phyloP scores from a whole-genome alignment of 2,329 filamentous ascomycete species.

The Nectriaceae sp. region DNA sequence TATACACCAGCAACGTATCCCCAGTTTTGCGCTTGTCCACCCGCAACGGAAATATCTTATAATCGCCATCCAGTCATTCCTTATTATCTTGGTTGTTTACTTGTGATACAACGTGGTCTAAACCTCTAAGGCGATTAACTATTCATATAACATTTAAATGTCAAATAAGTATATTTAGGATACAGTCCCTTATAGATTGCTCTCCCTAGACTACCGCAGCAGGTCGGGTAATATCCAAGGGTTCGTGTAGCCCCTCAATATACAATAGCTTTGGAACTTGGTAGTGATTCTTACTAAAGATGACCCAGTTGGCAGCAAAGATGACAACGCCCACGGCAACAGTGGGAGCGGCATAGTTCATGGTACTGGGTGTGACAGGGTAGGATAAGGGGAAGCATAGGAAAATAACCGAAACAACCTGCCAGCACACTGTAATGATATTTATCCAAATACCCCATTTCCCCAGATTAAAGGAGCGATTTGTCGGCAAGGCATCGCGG shows the following conservation, averaged over 20 bases:
- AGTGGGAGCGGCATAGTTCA: neutral
- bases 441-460: neutral
- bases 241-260: neutral
- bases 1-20: too few species aligned
- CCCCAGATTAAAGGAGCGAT: constrained; percentile 2
- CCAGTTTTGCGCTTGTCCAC: too few species aligned
- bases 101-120: too few species aligned
- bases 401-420: neutral
- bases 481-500: neutral
- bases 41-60: too few species aligned
- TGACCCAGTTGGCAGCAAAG: neutral
- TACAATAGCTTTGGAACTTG: neutral
- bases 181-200: too few species aligned
- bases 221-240: too few species aligned
- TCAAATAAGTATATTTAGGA: too few species aligned
- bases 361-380: neutral
- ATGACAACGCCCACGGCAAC: neutral
- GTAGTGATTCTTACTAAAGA: neutral
- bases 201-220: too few species aligned
- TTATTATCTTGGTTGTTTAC: too few species aligned
- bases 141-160: too few species aligned
- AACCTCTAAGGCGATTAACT: too few species aligned
- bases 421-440: neutral
- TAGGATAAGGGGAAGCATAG: neutral
- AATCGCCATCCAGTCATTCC: too few species aligned